A percentile compares a stretch with the other conserved stretches of the same genome.
Evolutionary conservation across 345 rosid species (phyloP).

Genomic region (Lepidium sativum): DNA sequence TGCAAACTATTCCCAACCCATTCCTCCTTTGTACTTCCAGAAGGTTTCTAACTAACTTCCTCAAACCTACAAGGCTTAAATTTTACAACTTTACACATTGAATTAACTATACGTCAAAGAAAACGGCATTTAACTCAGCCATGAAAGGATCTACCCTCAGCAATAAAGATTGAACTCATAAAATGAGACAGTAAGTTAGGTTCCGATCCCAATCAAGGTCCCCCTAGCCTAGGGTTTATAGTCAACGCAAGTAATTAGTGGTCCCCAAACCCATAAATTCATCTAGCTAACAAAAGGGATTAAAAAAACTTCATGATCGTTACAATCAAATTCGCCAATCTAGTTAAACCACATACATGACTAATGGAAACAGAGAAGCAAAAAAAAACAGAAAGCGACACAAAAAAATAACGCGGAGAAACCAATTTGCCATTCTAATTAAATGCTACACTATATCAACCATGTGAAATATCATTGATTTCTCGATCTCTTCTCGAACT

Average conservation of each 20-base stretch:
- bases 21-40: slow-evolving; percentile 11
- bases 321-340: neutral
- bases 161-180: neutral
- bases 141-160: neutral
- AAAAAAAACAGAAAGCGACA: neutral
- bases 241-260: slow-evolving; percentile 2
- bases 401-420: neutral
- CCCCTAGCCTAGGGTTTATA: slow-evolving; percentile 6
- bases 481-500: neutral
- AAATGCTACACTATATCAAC: neutral
- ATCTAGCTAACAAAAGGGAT: neutral
- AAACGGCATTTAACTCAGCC: neutral
- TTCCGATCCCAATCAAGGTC: slow-evolving; percentile 22
- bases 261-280: slow-evolving; percentile 8
- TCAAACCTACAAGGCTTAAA: neutral
- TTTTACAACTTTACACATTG: neutral
- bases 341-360: neutral
- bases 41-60: slow-evolving; percentile 1
- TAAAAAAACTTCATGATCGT: neutral
- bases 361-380: neutral
- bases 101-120: neutral
- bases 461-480: neutral
- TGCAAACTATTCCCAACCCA: neutral
- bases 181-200: slow-evolving; percentile 23
- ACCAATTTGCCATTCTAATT: neutral